Evolutionary conservation across 441 rosid genomes (phyloP).

Genomic region (Jatropha podagrica): DNA sequence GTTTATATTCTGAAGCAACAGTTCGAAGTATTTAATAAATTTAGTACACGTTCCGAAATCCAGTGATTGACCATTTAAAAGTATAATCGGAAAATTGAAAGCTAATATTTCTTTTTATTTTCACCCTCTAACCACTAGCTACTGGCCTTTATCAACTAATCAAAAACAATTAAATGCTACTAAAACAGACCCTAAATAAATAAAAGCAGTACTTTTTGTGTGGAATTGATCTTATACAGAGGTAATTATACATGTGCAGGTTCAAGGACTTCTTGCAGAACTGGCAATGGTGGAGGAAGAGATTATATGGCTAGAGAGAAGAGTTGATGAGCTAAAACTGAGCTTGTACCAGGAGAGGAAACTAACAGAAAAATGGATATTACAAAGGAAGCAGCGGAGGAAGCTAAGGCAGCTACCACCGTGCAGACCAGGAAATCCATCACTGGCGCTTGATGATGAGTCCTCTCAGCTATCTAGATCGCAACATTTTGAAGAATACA

Average conservation of each 20-base stretch:
- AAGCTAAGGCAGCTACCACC: slow-evolving; percentile 26
- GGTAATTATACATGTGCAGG: slow-evolving; percentile 35
- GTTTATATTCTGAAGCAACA: too few relatives aligned
- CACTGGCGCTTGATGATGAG: slow-evolving; percentile 20
- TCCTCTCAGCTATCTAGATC: slow-evolving; percentile 46
- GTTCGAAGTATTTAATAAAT: too few relatives aligned
- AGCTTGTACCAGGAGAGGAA: slow-evolving; percentile 54
- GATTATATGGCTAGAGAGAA: slow-evolving; percentile 68
- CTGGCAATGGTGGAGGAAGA: slow-evolving; percentile 75
- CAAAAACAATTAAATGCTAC: too few relatives aligned
- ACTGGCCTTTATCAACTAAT: too few relatives aligned
- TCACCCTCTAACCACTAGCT: too few relatives aligned
- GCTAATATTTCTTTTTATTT: too few relatives aligned
- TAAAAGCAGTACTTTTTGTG: not conserved
- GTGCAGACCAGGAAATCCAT: slow-evolving; percentile 26
- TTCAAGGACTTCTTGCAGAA: slow-evolving; percentile 60
- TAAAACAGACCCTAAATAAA: not conserved
- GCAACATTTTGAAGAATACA: slow-evolving; percentile 43
- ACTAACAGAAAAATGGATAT: slow-evolving; percentile 47
- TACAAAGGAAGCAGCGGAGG: slow-evolving; percentile 32
- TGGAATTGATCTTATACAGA: not conserved
- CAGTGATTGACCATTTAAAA: too few relatives aligned
- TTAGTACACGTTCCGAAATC: too few relatives aligned
- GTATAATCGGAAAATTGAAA: too few relatives aligned
- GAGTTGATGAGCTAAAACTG: slow-evolving; percentile 63